Conservation (phyloP, 2,329 filamentous ascomycete genomes). For the Pseudogymnoascus sp. region DNA sequence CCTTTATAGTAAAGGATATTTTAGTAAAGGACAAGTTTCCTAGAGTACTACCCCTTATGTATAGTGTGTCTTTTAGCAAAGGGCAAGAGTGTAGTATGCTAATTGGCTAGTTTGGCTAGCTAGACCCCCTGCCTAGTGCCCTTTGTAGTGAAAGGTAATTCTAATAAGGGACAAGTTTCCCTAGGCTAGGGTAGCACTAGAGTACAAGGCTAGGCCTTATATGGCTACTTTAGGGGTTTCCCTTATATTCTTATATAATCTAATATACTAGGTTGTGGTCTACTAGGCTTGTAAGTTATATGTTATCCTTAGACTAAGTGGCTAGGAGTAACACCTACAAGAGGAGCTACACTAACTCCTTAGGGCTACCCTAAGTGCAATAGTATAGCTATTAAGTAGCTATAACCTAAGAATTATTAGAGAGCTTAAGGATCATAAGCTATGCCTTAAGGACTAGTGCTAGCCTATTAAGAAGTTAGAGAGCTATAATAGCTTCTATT, state of each 20-base stretch:
- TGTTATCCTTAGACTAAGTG: background rate
- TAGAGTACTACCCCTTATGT: too few species aligned
- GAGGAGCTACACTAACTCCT: slow-evolving; percentile 3
- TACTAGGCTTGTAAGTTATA: slow-evolving; percentile 1
- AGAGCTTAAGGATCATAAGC: slow-evolving; percentile 9
- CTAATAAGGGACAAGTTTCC: too few species aligned
- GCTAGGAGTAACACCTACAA: slow-evolving; percentile 6
- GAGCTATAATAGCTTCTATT: background rate
- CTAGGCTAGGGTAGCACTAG: too few species aligned
- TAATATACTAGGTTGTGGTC: background rate
- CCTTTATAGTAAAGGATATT: too few species aligned
- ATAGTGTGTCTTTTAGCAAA: too few species aligned
- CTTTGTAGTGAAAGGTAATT: too few species aligned
- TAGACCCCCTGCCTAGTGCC: too few species aligned
- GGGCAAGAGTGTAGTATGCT: too few species aligned
- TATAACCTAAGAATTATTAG: slow-evolving; percentile 6
- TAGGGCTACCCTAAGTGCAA: background rate
- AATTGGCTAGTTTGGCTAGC: too few species aligned
- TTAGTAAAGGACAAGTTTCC: too few species aligned
- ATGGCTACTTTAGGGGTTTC: too few species aligned
- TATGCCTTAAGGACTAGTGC: background rate
- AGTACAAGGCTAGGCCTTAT: too few species aligned
- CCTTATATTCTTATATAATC: slow-evolving; percentile 12
- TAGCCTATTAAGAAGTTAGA: background rate
- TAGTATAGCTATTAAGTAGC: background rate